These are phyloP conservation scores for Tolypocladium album DNA, from an alignment of 2,329 filamentous ascomycete genomes.

Conservation along the genomic window DNA sequence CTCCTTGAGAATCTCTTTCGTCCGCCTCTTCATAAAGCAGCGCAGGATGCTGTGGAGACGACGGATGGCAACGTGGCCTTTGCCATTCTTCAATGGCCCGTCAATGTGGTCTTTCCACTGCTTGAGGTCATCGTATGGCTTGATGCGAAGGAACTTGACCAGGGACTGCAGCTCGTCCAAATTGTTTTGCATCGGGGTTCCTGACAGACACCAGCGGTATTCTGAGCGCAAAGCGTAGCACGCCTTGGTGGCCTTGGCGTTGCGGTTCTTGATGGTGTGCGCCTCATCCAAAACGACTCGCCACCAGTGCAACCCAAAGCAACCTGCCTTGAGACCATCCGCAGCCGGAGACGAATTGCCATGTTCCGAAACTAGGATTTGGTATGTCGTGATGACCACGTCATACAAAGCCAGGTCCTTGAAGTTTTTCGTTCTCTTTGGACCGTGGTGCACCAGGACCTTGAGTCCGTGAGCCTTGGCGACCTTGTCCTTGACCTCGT, in stretches of 20 bases:
- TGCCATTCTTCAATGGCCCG: slow-evolving; percentile 77
- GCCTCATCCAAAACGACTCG: slow-evolving; percentile 92
- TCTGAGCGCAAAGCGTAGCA: slow-evolving; percentile 76
- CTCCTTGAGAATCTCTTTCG: slow-evolving; percentile 90
- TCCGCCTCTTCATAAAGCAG: slow-evolving; percentile 97
- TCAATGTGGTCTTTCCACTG: slow-evolving; percentile 92
- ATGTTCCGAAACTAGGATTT: slow-evolving; percentile 88
- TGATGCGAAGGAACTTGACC: slow-evolving; percentile 84
- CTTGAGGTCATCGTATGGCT: slow-evolving; percentile 75
- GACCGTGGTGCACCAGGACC: slow-evolving; percentile 85
- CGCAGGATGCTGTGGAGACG: slow-evolving; percentile 76
- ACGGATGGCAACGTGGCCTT: slow-evolving; percentile 79
- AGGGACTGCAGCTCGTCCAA: slow-evolving; percentile 91
- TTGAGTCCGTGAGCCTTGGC: slow-evolving; percentile 56
- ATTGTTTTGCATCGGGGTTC: slow-evolving; percentile 97
- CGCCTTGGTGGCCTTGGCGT: slow-evolving; percentile 88
- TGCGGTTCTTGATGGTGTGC: slow-evolving; percentile 96
- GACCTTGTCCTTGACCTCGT: slow-evolving; percentile 80
- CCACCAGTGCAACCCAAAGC: slow-evolving; percentile 91
- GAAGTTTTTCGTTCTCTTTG: slow-evolving; percentile 68
- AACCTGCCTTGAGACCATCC: slow-evolving; percentile 60
- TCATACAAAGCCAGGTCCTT: slow-evolving; percentile 76
- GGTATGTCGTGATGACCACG: slow-evolving; percentile 94
- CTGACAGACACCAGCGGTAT: slow-evolving; percentile 92
- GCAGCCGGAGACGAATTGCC: slow-evolving; percentile 53